Conservation (phyloP, 2,329 filamentous ascomycete species). For the Alternaria sp. region DNA sequence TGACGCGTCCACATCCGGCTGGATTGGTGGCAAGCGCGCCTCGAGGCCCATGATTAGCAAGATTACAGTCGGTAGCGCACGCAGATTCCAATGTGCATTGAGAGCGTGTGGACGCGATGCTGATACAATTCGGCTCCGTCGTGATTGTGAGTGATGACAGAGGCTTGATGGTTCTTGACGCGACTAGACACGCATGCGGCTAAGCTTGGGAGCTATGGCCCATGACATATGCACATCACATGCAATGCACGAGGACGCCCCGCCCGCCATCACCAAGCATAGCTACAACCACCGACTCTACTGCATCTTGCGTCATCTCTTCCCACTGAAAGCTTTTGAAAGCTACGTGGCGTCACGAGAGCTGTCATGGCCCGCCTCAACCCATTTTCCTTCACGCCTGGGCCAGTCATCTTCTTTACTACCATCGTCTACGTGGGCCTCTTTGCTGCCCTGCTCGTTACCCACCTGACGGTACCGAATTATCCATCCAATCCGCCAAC, state of each 20-base stretch:
- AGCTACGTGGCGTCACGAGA: constrained; percentile 16
- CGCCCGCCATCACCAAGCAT: constrained; percentile 9
- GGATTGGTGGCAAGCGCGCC: background rate
- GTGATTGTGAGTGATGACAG: background rate
- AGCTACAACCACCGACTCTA: constrained; percentile 12
- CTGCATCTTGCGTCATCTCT: constrained; percentile 13
- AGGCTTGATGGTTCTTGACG: background rate
- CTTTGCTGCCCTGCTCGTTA: constrained; percentile 71
- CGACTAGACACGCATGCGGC: constrained; percentile 1
- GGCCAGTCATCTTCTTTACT: constrained; percentile 81
- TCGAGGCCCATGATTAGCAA: background rate
- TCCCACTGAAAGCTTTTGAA: constrained; percentile 11
- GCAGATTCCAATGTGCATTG: background rate
- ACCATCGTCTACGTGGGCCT: constrained; percentile 79
- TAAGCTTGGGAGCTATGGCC: constrained; percentile 25
- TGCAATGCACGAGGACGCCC: constrained; percentile 13
- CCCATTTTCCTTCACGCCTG: constrained; percentile 76
- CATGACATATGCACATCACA: constrained; percentile 4
- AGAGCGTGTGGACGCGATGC: background rate
- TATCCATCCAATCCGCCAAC: constrained; percentile 62
- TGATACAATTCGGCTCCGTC: background rate
- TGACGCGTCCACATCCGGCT: background rate
- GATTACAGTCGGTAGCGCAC: accelerated
- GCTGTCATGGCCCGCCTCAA: constrained; percentile 47
- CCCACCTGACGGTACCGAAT: constrained; percentile 77